Percentiles rank a stretch among this genome's conserved stretches.
Evolutionary conservation across 768 basidiomycete species (phyloP).

Genomic region (Lyophyllum shimeji): DNA sequence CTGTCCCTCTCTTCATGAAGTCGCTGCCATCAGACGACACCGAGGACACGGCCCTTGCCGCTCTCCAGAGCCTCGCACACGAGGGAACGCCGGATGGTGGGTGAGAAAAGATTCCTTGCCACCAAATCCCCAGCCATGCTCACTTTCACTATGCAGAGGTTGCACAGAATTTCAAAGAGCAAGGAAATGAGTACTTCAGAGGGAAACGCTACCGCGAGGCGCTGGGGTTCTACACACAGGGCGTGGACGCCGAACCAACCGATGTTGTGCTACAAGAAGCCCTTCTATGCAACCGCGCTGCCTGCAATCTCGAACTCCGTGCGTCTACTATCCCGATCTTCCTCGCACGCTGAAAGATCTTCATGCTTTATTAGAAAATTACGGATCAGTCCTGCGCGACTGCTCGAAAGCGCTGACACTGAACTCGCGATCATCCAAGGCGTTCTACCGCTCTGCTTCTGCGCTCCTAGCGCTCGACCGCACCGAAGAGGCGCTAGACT

Average conservation of each 20-base stretch:
- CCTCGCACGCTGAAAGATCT: neutral
- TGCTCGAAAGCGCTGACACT: conserved; percentile 68
- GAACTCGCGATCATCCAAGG: conserved; percentile 75
- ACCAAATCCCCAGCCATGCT: neutral
- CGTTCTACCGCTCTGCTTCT: conserved; percentile 80
- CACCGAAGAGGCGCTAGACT: conserved; percentile 81
- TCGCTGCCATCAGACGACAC: conserved; percentile 70
- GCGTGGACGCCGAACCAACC: conserved; percentile 79
- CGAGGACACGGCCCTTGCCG: conserved; percentile 70
- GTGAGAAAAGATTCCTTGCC: conserved; percentile 32
- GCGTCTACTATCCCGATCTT: conserved; percentile 22
- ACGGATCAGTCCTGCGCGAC: conserved; percentile 82
- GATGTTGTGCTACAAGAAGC: conserved; percentile 58
- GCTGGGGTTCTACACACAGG: conserved; percentile 86
- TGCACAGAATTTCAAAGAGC: conserved; percentile 90
- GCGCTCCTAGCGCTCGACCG: conserved; percentile 76
- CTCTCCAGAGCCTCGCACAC: conserved; percentile 81
- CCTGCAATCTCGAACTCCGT: conserved; percentile 90
- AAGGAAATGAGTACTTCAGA: conserved; percentile 93
- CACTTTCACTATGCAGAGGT: conserved; percentile 53
- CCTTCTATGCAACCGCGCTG: conserved; percentile 86
- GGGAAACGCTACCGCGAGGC: conserved; percentile 88
- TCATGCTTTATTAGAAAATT: conserved; percentile 66
- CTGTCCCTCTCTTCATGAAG: conserved; percentile 91
- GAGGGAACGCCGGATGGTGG: conserved; percentile 94